Evolutionary conservation across 805 yeast genomes (phyloP), one percentile per base, ranked within the genome.

Genomic region (Kodamaea fukazawae): DNA sequence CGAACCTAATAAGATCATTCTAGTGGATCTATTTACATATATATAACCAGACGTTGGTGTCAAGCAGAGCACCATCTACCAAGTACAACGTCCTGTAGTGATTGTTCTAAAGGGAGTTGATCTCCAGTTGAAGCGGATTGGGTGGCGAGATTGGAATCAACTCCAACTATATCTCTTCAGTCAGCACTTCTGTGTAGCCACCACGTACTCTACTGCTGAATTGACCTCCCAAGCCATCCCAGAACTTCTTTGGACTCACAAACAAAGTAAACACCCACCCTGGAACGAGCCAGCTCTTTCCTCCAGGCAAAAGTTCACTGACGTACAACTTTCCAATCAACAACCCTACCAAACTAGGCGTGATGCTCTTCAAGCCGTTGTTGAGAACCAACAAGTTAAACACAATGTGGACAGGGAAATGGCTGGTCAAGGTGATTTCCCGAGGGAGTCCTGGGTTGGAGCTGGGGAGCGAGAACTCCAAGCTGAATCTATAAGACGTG

Each of bases 341-440:
- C 8, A 63, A 42, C 1, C 75, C 75, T 6, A 63, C 55, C 6
- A 61, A 38, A 29, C 67, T 57, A 2, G 75, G 73, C 2, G 66
- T 39, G 2, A 67, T 29, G 10, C 71, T 63, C 23, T 42, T 35
- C 36, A 61, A 31, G 3, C 73, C 73, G 47, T 67, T 65, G 45
- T 69, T 69, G 4, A 69, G 37, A n/a, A 66, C 22, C 26, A 69
- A 51, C 11, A 69, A 41, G 4, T 64, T 56, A 44, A 54, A 68
- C 2, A 65, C 30, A 11, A 65, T 49, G 40, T 69, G 71, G n/a
- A 69, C 49, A 31, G 65, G 71, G 48, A 68, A 66, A 43, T 63
- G 68, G 44, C 65, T 66, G 7, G 69, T 58, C 9, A 68, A 45
- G 2, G 55, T 48, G 4, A 65, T 22, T 40, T 53, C 53, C 12